A percentile compares a stretch with the other conserved stretches of the same genome.
These are phyloP conservation scores for Nephromyces sp. DNA, from an alignment of 169 alveolate species.

Conservation along the genomic window DNA sequence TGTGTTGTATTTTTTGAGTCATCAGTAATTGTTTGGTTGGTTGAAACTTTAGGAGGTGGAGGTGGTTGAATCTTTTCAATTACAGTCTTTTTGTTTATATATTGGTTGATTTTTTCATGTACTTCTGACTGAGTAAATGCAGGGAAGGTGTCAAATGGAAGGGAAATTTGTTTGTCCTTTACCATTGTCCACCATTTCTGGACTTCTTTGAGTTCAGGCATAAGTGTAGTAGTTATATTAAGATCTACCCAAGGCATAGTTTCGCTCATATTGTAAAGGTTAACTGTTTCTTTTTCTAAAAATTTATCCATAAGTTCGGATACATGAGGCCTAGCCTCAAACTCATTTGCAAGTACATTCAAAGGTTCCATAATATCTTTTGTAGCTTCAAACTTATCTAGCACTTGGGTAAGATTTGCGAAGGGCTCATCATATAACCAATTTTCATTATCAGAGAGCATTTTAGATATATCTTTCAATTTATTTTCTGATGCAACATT, in stretches of 20 bases:
- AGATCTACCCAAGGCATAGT: constrained; percentile 5
- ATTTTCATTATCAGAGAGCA: constrained; percentile 13
- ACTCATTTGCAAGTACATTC: constrained; percentile 2
- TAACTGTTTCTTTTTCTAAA: not conserved
- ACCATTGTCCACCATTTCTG: constrained; percentile 20
- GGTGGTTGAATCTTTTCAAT: constrained; percentile 9
- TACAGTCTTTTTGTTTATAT: not conserved
- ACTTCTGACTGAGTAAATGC: constrained; percentile 24
- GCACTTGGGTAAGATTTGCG: constrained; percentile 11
- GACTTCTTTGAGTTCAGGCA: not conserved
- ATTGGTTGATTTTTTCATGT: not conserved
- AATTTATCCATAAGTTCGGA: not conserved
- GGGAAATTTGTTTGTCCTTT: constrained; percentile 5
- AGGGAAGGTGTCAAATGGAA: not conserved
- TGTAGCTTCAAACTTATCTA: not conserved
- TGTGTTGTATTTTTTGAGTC: too few relatives aligned
- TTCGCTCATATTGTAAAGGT: not conserved
- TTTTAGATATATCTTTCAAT: not conserved
- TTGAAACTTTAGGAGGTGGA: too few relatives aligned
- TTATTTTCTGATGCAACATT: not conserved
- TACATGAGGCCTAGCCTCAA: constrained; percentile 3
- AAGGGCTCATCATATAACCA: constrained; percentile 23
- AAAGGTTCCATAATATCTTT: constrained; percentile 16
- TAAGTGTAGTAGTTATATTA: not conserved
- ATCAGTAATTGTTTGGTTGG: too few relatives aligned